Evolutionary conservation across 73 alveolate genomes (phyloP).

Genomic region (Stentor coeruleus): DNA sequence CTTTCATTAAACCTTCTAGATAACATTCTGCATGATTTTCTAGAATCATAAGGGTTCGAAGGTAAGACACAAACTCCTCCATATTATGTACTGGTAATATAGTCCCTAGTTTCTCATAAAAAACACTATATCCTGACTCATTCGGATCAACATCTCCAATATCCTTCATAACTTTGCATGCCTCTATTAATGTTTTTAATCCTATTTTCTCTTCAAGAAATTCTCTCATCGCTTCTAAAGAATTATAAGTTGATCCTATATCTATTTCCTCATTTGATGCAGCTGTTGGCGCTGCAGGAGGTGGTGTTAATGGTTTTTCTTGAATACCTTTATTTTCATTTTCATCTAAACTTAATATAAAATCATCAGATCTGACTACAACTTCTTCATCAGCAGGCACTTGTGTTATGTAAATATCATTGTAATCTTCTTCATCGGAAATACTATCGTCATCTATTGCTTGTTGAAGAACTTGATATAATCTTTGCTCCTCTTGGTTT

Average conservation of each 20-base stretch:
- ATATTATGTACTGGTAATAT: not conserved
- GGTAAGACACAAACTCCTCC: slow-evolving; percentile 1
- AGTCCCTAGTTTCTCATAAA: not conserved
- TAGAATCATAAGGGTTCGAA: not conserved
- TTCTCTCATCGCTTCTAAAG: not conserved
- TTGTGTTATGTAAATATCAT: not conserved
- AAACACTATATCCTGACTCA: not conserved
- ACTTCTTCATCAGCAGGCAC: slow-evolving; percentile 1
- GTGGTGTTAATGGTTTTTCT: not conserved
- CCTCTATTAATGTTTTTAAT: not conserved
- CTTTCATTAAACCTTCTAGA: too few species aligned
- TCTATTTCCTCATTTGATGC: not conserved
- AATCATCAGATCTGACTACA: not conserved
- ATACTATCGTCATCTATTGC: not conserved
- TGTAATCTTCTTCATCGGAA: not conserved
- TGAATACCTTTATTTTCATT: too few species aligned
- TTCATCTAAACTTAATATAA: too few species aligned
- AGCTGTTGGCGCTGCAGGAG: not conserved
- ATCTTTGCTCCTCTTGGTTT: not conserved
- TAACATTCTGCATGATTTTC: not conserved
- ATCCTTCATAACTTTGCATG: not conserved
- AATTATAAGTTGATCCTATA: not conserved
- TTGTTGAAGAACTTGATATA: not conserved
- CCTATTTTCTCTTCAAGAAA: not conserved
- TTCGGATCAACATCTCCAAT: not conserved